A percentile compares a stretch with the other conserved stretches of the same genome.
These are phyloP conservation scores for Apiospora saccharicola DNA, from an alignment of 2,329 filamentous ascomycete genomes.

Conservation along the genomic window DNA sequence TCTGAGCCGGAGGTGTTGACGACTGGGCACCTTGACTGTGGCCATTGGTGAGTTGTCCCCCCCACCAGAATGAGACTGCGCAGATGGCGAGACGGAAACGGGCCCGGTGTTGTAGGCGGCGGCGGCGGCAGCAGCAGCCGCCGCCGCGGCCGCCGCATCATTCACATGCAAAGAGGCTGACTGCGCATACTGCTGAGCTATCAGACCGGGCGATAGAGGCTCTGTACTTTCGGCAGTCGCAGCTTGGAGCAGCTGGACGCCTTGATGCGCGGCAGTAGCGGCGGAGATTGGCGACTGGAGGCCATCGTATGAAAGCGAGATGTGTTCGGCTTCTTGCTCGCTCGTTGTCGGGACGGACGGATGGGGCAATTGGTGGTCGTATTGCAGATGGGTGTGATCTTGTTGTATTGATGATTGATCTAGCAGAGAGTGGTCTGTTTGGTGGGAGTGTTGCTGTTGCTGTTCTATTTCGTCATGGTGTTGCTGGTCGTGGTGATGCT, in stretches of 20 bases:
- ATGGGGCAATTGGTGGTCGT: slow-evolving; percentile 11
- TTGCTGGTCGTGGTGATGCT: neutral
- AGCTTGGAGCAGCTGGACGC: slow-evolving; percentile 24
- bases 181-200: slow-evolving; percentile 44
- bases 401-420: neutral
- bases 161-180: slow-evolving; percentile 43
- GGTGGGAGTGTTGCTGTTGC: neutral
- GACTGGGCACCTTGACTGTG: slow-evolving; percentile 23
- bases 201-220: slow-evolving; percentile 27
- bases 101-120: neutral
- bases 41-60: slow-evolving; percentile 3
- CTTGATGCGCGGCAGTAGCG: slow-evolving; percentile 21
- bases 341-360: slow-evolving; percentile 2
- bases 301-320: slow-evolving; percentile 25
- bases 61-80: slow-evolving; percentile 11
- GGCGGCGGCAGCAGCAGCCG: neutral
- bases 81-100: slow-evolving; percentile 7
- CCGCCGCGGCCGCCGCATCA: slow-evolving; percentile 29
- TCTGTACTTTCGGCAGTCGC: slow-evolving; percentile 26
- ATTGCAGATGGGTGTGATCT: slow-evolving; percentile 6
- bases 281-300: slow-evolving; percentile 24
- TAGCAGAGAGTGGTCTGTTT: neutral
- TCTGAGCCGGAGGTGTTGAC: slow-evolving; percentile 39
- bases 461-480: neutral
- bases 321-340: slow-evolving; percentile 21